phyloP scores from a whole-genome alignment of 768 basidiomycete genomes.

The Termitomyces sp. region DNA sequence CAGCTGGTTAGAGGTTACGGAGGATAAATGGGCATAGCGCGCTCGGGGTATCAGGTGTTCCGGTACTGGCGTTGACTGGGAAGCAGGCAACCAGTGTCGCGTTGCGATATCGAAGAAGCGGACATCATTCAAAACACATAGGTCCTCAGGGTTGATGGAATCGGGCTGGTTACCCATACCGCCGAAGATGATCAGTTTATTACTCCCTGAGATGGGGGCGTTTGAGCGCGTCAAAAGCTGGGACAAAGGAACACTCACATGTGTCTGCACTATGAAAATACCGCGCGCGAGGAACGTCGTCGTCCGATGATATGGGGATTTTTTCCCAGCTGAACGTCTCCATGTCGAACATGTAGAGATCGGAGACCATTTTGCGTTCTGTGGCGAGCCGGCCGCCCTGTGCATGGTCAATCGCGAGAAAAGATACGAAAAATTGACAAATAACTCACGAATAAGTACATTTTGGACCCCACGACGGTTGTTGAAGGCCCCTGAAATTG shows the following conservation, averaged over 20 bases:
- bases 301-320: conserved; percentile 52
- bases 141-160: conserved; percentile 65
- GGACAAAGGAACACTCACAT: conserved; percentile 38
- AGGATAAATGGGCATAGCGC: conserved; percentile 92
- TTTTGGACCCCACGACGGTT: conserved; percentile 82
- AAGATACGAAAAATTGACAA: not conserved
- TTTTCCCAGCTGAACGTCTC: conserved; percentile 77
- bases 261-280: conserved; percentile 95
- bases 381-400: conserved; percentile 86
- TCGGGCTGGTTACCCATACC: conserved; percentile 87
- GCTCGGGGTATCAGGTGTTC: conserved; percentile 66
- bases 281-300: conserved; percentile 72
- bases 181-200: conserved; percentile 88
- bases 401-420: not conserved
- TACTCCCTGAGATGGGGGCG: conserved; percentile 58
- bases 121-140: conserved; percentile 91
- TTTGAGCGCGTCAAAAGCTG: not conserved
- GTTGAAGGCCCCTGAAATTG: conserved; percentile 72
- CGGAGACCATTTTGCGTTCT: conserved; percentile 82
- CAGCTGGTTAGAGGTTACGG: conserved; percentile 76
- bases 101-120: conserved; percentile 79
- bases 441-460: conserved; percentile 80
- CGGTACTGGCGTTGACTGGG: conserved; percentile 29
- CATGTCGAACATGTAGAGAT: conserved; percentile 88
- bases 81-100: conserved; percentile 62